These are phyloP conservation scores for Fusarium sarcochroum DNA, from an alignment of 2,329 filamentous ascomycete species.

Conservation along the genomic window DNA sequence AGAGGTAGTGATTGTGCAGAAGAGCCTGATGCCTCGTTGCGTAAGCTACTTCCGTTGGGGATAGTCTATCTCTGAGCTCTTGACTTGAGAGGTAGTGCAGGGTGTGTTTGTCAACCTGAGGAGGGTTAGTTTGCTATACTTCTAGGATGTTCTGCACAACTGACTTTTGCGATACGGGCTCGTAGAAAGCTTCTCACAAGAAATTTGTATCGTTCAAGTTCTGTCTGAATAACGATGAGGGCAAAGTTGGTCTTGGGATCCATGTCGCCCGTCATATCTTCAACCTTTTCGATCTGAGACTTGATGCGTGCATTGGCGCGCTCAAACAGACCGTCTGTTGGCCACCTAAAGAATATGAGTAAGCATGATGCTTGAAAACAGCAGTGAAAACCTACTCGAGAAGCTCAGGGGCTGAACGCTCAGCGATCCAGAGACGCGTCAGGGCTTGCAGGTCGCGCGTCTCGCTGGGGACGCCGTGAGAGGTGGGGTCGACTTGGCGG, in stretches of 20 bases:
- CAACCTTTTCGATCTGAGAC: slow-evolving; percentile 77
- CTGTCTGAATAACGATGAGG: slow-evolving; percentile 95
- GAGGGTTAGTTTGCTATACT: slow-evolving; percentile 11
- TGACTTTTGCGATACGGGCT: slow-evolving; percentile 87
- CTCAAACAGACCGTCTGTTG: slow-evolving; percentile 81
- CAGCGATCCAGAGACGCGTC: slow-evolving; percentile 93
- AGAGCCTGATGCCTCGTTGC: slow-evolving; percentile 87
- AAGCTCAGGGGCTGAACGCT: slow-evolving; percentile 91
- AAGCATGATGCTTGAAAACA: not conserved
- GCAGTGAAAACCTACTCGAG: slow-evolving; percentile 70
- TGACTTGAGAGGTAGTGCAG: slow-evolving; percentile 78
- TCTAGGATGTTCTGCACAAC: not conserved
- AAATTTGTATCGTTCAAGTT: slow-evolving; percentile 94
- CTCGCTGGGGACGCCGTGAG: slow-evolving; percentile 68
- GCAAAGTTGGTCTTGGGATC: slow-evolving; percentile 93
- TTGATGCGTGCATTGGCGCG: slow-evolving; percentile 82
- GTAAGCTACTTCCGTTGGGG: slow-evolving; percentile 83
- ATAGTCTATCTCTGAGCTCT: slow-evolving; percentile 73
- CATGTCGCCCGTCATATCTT: slow-evolving; percentile 85
- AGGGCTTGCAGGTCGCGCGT: slow-evolving; percentile 87
- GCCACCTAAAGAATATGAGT: slow-evolving; percentile 65
- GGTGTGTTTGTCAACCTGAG: slow-evolving; percentile 81
- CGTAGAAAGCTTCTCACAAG: slow-evolving; percentile 87
- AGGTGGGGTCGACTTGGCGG: slow-evolving; percentile 76
- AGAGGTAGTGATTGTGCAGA: slow-evolving; percentile 85